Percentiles rank a stretch among this genome's conserved stretches.
Evolutionary conservation across 1,284 basidiomycete species (phyloP).

Genomic region (Sutorius eximius): DNA sequence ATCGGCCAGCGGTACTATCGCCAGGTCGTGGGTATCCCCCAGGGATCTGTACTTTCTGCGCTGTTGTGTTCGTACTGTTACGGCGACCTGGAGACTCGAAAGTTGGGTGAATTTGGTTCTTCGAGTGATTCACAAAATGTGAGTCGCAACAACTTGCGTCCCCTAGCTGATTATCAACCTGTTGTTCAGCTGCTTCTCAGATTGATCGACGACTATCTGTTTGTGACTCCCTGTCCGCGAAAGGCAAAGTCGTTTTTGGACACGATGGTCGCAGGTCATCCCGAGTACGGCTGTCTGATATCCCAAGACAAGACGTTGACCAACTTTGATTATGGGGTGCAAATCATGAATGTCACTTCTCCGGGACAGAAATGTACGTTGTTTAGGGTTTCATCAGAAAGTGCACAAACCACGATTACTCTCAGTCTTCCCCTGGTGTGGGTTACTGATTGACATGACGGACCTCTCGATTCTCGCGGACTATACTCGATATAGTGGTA

Average conservation of each 20-base stretch:
- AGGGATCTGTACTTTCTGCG: constrained; percentile 90
- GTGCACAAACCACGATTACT: background rate
- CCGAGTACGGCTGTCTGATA: constrained; percentile 92
- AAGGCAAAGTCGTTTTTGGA: constrained; percentile 74
- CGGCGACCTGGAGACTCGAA: constrained; percentile 77
- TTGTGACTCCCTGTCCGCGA: constrained; percentile 69
- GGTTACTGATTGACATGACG: constrained; percentile 72
- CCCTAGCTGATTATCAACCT: background rate
- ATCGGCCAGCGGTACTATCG: constrained; percentile 78
- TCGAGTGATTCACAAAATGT: constrained; percentile 64
- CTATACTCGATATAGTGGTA: constrained; percentile 63
- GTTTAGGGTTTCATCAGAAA: background rate
- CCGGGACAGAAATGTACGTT: constrained; percentile 48
- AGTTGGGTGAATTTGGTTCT: constrained; percentile 52
- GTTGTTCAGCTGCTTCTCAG: constrained; percentile 69
- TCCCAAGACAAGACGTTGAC: constrained; percentile 86
- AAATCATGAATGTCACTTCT: constrained; percentile 53
- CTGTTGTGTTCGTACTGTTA: constrained; percentile 94
- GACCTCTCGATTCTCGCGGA: constrained; percentile 78
- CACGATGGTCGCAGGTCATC: constrained; percentile 84
- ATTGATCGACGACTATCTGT: constrained; percentile 93
- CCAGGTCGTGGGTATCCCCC: constrained; percentile 91
- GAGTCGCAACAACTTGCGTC: background rate
- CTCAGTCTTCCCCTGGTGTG: constrained; percentile 86
- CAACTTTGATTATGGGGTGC: constrained; percentile 74